phyloP scores from a whole-genome alignment of 2,329 filamentous ascomycete genomes.

The Penicillium paneum region DNA sequence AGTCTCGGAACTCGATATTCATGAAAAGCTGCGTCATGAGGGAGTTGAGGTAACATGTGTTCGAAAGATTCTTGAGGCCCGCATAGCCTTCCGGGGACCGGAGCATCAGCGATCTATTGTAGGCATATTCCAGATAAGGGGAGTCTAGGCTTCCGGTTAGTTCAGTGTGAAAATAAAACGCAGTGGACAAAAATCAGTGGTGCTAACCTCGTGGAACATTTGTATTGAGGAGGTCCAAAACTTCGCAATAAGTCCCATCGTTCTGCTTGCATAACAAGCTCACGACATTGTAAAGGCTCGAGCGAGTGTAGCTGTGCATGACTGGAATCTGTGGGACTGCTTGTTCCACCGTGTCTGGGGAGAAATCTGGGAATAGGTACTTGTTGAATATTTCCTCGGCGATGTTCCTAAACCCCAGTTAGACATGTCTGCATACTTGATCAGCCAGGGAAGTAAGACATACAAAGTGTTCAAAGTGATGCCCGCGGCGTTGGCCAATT shows the following conservation, averaged over 20 bases:
- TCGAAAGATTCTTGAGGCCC: constrained; percentile 88
- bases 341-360: constrained; percentile 27
- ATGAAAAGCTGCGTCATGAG: constrained; percentile 93
- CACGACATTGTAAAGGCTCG: constrained; percentile 60
- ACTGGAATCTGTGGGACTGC: constrained; percentile 45
- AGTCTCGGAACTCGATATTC: constrained; percentile 82
- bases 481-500: constrained; percentile 35
- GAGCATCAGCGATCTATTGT: constrained; percentile 66
- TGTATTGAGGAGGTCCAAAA: constrained; percentile 52
- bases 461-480: constrained; percentile 37
- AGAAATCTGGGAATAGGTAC: constrained; percentile 63
- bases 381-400: constrained; percentile 57
- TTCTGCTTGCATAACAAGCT: constrained; percentile 53
- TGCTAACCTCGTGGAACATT: constrained; percentile 51
- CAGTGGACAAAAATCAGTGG: not conserved
- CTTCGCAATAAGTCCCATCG: constrained; percentile 46
- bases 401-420: constrained; percentile 35
- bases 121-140: constrained; percentile 55
- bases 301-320: constrained; percentile 56
- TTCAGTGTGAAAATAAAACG: not conserved
- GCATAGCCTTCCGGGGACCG: constrained; percentile 76
- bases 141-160: not conserved
- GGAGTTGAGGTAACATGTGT: constrained; percentile 97
- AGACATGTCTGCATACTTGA: not conserved
- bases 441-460: not conserved